These are phyloP conservation scores for Ogataea trehaloabstinens DNA, from an alignment of 805 yeast genomes.

Conservation along the genomic window DNA sequence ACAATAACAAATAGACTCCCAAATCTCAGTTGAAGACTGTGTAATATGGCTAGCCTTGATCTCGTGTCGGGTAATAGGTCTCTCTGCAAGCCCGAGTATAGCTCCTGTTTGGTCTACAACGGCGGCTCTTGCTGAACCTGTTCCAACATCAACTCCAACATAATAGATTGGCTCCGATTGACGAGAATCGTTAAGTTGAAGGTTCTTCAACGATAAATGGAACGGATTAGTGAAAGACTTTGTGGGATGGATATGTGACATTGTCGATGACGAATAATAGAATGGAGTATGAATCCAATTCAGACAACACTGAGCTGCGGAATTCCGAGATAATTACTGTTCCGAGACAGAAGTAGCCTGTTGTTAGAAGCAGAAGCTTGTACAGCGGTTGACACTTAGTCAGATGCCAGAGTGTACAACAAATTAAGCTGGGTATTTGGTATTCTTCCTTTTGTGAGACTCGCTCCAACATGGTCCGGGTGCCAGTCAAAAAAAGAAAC, in stretches of 20 bases:
- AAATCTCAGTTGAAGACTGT: slow-evolving; percentile 87
- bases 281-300: too few species aligned
- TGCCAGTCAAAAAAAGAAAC: too few species aligned
- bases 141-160: slow-evolving; percentile 63
- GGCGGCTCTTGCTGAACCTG: slow-evolving; percentile 96
- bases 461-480: too few species aligned
- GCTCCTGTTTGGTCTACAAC: slow-evolving; percentile 81
- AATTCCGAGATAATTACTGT: too few species aligned
- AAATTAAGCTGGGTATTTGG: too few species aligned
- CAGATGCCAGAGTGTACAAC: too few species aligned
- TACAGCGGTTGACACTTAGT: too few species aligned
- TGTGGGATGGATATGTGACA: slow-evolving; percentile 17
- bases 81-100: slow-evolving; percentile 73
- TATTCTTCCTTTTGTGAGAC: too few species aligned
- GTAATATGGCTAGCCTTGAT: slow-evolving; percentile 72
- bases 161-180: slow-evolving; percentile 30
- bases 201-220: slow-evolving; percentile 34
- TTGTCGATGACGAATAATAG: background rate
- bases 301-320: too few species aligned
- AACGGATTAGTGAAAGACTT: slow-evolving; percentile 32
- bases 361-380: too few species aligned
- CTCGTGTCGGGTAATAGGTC: slow-evolving; percentile 76
- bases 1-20: slow-evolving; percentile 85
- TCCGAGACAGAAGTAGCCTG: too few species aligned
- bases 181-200: slow-evolving; percentile 19